Percentiles rank a stretch among this genome's conserved stretches.
Evolutionary conservation across 2,329 filamentous ascomycete species (phyloP).

Genomic region (Penicillium sp.): DNA sequence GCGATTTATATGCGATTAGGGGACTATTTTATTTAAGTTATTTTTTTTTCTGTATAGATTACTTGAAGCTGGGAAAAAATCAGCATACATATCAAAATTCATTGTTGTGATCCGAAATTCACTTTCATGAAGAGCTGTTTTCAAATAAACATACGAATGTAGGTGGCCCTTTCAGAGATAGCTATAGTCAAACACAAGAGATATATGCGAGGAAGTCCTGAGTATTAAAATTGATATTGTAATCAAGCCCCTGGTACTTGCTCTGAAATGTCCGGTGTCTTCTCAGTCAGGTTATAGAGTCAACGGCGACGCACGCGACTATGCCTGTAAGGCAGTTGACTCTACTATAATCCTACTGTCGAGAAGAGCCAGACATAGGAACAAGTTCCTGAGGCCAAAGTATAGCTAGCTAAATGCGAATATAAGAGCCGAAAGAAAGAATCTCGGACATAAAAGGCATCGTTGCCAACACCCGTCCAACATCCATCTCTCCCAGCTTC

Average conservation of each 20-base stretch:
- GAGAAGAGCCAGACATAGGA: background rate
- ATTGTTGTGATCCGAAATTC: background rate
- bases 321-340: background rate
- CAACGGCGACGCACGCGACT: background rate
- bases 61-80: background rate
- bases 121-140: background rate
- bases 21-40: background rate
- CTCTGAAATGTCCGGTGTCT: too few species aligned
- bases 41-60: background rate
- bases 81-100: background rate
- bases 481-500: constrained; percentile 8
- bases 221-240: background rate
- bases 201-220: background rate
- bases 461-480: constrained; percentile 6
- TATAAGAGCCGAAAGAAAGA: background rate
- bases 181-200: background rate
- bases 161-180: background rate
- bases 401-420: background rate
- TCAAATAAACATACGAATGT: background rate
- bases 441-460: background rate
- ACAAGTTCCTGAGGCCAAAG: background rate
- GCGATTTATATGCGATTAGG: background rate
- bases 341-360: background rate
- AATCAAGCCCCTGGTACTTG: background rate
- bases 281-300: background rate